Percentiles rank a stretch among this genome's conserved stretches.
These are phyloP conservation scores for Sorghum bicolor DNA, from an alignment of 176 grass and related monocot genomes.

Conservation along the genomic window DNA sequence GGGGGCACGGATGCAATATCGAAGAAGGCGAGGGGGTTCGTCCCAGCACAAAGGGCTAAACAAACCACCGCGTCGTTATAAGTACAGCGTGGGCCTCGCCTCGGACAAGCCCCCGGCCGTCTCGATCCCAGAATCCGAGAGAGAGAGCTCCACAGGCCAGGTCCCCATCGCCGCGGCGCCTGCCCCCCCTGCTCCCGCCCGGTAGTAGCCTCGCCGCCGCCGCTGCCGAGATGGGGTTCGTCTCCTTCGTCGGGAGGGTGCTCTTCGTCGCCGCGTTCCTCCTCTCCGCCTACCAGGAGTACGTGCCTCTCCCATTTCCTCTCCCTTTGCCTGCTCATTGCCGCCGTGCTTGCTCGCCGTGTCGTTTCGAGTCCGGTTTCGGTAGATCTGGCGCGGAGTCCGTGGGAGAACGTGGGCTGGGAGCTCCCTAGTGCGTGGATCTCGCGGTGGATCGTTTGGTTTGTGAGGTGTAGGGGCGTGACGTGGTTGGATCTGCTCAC, in stretches of 20 bases:
- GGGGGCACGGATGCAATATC: no score
- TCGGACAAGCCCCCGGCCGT: conserved; percentile 6
- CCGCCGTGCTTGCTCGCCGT: not conserved
- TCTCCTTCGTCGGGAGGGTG: conserved; percentile 77
- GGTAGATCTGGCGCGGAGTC: conserved; percentile 45
- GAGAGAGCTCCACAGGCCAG: not conserved
- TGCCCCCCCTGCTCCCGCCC: not conserved
- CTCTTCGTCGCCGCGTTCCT: conserved; percentile 81
- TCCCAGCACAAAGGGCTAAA: not conserved
- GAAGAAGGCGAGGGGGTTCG: not conserved
- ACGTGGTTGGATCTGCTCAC: conserved; percentile 27
- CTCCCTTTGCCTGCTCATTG: not conserved
- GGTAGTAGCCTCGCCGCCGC: not conserved
- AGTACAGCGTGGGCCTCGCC: conserved; percentile 34
- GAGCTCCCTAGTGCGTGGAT: not conserved
- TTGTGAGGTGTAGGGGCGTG: not conserved
- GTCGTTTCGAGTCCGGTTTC: not conserved
- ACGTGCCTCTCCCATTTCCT: conserved; percentile 15
- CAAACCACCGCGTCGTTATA: conserved; percentile 7
- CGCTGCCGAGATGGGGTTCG: conserved; percentile 65
- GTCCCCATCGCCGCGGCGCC: conserved; percentile 5
- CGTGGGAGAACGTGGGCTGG: not conserved
- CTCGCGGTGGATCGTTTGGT: conserved; percentile 13
- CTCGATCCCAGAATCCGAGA: conserved; percentile 43
- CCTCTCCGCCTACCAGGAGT: conserved; percentile 94